Evolutionary conservation across 2,329 filamentous ascomycete species (phyloP).

Genomic region (Pseudodiploospora longispora): DNA sequence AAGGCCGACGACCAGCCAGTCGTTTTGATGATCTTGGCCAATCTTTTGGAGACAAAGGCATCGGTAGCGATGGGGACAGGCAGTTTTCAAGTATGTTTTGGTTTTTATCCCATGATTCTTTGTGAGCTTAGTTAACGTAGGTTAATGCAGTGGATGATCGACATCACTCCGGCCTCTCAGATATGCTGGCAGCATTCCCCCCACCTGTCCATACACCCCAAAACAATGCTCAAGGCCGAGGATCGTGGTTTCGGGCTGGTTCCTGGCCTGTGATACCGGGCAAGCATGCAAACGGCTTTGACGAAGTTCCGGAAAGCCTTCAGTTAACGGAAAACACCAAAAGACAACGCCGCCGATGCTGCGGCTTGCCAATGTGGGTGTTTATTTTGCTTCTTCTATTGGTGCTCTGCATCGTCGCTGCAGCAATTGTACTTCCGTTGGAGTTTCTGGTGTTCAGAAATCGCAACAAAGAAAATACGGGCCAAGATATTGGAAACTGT

Average conservation of each 20-base stretch:
- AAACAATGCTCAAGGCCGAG: slow-evolving; percentile 34
- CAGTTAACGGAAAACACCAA: slow-evolving; percentile 8
- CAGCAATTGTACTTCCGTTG: slow-evolving; percentile 73
- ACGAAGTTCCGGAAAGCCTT: slow-evolving; percentile 2
- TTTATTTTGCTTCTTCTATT: slow-evolving; percentile 61
- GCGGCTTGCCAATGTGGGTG: slow-evolving; percentile 73
- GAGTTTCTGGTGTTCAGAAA: slow-evolving; percentile 56
- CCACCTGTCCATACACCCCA: slow-evolving; percentile 46
- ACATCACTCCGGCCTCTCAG: slow-evolving; percentile 47
- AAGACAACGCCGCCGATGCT: slow-evolving; percentile 56
- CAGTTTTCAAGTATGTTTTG: slow-evolving; percentile 29
- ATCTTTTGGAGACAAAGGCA: slow-evolving; percentile 38
- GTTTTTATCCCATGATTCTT: background rate
- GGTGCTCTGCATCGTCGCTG: slow-evolving; percentile 63
- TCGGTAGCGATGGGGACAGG: slow-evolving; percentile 29
- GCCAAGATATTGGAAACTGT: slow-evolving; percentile 43
- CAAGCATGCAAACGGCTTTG: background rate
- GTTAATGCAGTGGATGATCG: slow-evolving; percentile 30
- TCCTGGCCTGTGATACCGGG: slow-evolving; percentile 41
- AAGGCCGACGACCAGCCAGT: slow-evolving; percentile 59
- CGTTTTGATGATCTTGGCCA: slow-evolving; percentile 46
- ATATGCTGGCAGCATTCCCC: slow-evolving; percentile 59
- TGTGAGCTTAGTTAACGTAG: slow-evolving; percentile 1
- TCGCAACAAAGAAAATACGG: slow-evolving; percentile 25
- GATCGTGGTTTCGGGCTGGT: slow-evolving; percentile 33